A percentile compares a stretch with the other conserved stretches of the same genome.
Evolutionary conservation across 306 rosid genomes (phyloP).

Genomic region (Gastrolobium villosum): DNA sequence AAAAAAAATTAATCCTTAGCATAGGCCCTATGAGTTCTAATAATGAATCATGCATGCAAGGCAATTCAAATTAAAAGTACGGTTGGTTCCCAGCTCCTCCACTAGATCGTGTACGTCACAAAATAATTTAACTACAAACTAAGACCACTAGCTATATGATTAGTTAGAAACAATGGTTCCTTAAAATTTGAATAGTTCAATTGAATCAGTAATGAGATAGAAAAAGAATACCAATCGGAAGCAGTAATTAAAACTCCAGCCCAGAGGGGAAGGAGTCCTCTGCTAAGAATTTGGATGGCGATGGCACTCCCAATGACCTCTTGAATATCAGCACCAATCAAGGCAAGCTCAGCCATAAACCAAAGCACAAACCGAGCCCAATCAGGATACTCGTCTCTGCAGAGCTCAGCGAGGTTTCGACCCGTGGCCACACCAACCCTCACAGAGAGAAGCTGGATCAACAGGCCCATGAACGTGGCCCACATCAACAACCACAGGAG

Average conservation of each 20-base stretch:
- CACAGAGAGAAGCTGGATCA: slow-evolving; percentile 78
- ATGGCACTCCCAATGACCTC: slow-evolving; percentile 96
- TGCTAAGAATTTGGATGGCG: slow-evolving; percentile 86
- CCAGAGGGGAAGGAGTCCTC: slow-evolving; percentile 81
- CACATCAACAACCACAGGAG: slow-evolving; percentile 85
- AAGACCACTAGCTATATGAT: neutral
- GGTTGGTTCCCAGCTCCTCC: neutral
- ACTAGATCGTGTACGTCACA: slow-evolving; percentile 14
- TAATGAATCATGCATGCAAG: neutral
- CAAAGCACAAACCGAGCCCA: slow-evolving; percentile 79
- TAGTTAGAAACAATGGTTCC: neutral
- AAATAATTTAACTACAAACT: neutral
- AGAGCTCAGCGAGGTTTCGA: slow-evolving; percentile 83
- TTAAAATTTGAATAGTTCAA: neutral
- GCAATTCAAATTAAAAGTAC: neutral
- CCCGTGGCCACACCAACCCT: slow-evolving; percentile 88
- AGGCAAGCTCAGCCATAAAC: slow-evolving; percentile 94
- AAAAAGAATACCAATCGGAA: slow-evolving; percentile 71
- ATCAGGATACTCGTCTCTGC: slow-evolving; percentile 80
- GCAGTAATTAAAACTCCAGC: slow-evolving; percentile 90
- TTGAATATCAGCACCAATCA: slow-evolving; percentile 93
- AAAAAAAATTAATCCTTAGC: neutral
- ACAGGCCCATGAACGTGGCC: slow-evolving; percentile 85
- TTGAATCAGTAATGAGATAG: neutral
- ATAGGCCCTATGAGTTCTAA: slow-evolving; percentile 1